Evolutionary conservation across 2,329 filamentous ascomycete genomes (phyloP), one percentile per base, ranked within the genome.

Genomic region (Fulvia fulva): DNA sequence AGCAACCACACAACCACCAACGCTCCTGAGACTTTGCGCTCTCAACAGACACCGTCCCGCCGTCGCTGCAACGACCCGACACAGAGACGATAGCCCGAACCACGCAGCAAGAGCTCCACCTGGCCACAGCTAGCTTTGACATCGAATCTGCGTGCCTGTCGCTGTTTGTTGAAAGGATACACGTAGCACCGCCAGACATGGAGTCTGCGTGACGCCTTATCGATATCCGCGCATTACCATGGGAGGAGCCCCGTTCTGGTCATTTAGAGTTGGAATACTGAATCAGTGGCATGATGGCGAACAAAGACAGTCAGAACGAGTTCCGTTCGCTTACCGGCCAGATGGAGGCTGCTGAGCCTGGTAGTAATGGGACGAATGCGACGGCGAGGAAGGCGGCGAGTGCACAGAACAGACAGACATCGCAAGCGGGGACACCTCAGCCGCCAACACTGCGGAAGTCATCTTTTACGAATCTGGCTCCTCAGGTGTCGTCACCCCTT

Each of bases 281-380:
- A 56, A 47, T 43, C 45, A 45, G 46, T 19, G 50, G 63, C 67
- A 68, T 62, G 61, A 73, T 71, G 69, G 67, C 71, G 63, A 67
- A 59, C 67, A 64, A 62, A 64, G 65, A 73, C 62, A 61, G 51
- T 58, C 55, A 53, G 43, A 63, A 65, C 63, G 68, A 62, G 63
- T 75, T 73, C 60, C 70, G 70, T 63, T 74, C 72, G 64, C 64
- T 74, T 51, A 71, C 70, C 43, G 74, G 71, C 60, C 68, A 68
- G 56, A 58, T 59, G 41, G 69, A 75, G 69, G 72, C 71, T 55
- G 70, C 70, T 55, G 74, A 76, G 65, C 74, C 74, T 41, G 61
- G 70, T 21, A 56, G 34, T 47, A 52, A 49, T 52, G 57, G 55
- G 41, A 51, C 45, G 19, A 60, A 56, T 51, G 21, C 60, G 22